These are phyloP conservation scores for Talaromyces ruber DNA, from an alignment of 495 filamentous ascomycete genomes.

Conservation along the genomic window DNA sequence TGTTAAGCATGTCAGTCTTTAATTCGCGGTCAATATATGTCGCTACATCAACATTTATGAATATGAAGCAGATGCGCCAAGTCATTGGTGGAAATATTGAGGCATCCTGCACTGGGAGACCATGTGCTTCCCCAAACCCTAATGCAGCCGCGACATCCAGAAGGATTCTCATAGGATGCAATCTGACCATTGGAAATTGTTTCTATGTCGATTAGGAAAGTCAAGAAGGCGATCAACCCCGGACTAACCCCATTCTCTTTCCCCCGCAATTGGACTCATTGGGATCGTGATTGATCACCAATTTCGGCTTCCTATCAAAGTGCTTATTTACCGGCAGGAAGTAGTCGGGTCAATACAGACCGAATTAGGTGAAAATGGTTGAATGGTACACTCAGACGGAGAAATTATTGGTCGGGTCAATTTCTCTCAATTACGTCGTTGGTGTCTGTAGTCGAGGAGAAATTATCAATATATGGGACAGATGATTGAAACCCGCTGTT, in stretches of 20 bases:
- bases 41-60: background rate
- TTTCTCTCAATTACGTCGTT: background rate
- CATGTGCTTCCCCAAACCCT: background rate
- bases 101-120: background rate
- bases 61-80: background rate
- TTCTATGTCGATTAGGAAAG: background rate
- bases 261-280: background rate
- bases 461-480: background rate
- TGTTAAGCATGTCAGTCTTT: background rate
- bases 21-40: background rate
- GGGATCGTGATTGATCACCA: background rate
- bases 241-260: background rate
- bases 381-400: background rate
- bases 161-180: background rate
- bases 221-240: background rate
- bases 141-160: background rate
- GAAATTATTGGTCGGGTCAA: background rate
- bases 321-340: background rate
- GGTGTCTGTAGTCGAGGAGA: background rate
- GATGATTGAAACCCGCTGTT: background rate
- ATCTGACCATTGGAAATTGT: background rate
- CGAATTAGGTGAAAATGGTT: background rate
- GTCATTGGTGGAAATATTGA: conserved; percentile 4
- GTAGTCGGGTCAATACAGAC: background rate
- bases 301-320: background rate